Base-by-base conservation (phyloP, 768 basidiomycete species). In the Chalciporus pseudorubinellus region DNA sequence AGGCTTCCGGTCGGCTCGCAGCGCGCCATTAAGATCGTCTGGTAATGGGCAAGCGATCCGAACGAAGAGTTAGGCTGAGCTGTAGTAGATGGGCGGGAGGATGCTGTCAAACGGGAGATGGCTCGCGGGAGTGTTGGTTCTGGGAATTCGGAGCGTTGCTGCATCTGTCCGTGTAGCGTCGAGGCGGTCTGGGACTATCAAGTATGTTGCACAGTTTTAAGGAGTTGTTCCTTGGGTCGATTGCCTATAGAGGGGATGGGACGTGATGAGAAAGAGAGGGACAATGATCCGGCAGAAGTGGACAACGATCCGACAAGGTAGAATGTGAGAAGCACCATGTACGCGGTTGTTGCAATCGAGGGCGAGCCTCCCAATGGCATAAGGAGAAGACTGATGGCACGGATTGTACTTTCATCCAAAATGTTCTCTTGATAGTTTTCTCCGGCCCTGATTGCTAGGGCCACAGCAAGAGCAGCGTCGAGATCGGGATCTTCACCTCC, bases 401-500 rank as follows among this genome's bases (percentile, higher is more conserved):
- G 77, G 48, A 98, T 88, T 45, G 87, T 77, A 29, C 84, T 87
- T 31, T 77, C 76, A 56, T 94, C 89, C 58, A 98, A 83, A 40
- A 98, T 77, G 8, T 78, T 77, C 67, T 98, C 90, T 61, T 84
- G 84, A 63, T 76, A 86, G 6, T 76, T 80, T 8, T 71, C 74
- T 19, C 85, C 85, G 0, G 82, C 74, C 56, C 91, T 94, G 73
- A 94, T 80, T 3, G 92, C 91, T 43, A 94, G 71, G 1, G 87
- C 92, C 24, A 92, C 89, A 14, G 92, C 92, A 22, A 95, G 82
- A 42, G 89, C 88, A 13, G 89, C 89, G 61, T 95, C 92, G 61
- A 94, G 92, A 56, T 89, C 84, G 43, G 80, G 80, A 55, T 82
- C 86, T 34, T 87, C 85, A 44, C 85, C 85, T 28, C 73, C 81